These are phyloP conservation scores for Penicillium sumatraense DNA, from an alignment of 2,329 filamentous ascomycete species.

Conservation along the genomic window DNA sequence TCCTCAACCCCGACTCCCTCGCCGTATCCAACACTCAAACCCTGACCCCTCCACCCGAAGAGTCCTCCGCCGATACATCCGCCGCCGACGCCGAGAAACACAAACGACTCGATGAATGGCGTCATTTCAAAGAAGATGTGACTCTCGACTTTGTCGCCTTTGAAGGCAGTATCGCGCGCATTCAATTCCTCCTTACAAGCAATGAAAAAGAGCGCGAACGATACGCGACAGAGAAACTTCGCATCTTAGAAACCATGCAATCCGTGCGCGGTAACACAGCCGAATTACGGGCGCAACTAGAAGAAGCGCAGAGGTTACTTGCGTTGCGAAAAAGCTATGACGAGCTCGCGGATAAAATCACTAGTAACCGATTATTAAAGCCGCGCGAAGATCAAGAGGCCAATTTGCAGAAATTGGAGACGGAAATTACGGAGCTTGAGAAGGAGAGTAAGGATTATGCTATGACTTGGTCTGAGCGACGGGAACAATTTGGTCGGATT, in stretches of 20 bases:
- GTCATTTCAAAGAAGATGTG: constrained; percentile 80
- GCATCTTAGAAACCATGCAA: constrained; percentile 78
- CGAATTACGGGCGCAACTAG: constrained; percentile 73
- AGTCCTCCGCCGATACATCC: constrained; percentile 45
- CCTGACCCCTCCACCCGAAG: constrained; percentile 70
- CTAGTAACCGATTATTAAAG: constrained; percentile 75
- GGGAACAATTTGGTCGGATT: constrained; percentile 84
- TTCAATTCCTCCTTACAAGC: constrained; percentile 83
- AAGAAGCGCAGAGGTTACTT: constrained; percentile 74
- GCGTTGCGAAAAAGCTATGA: constrained; percentile 84
- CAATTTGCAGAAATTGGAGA: constrained; percentile 79
- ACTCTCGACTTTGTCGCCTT: constrained; percentile 88
- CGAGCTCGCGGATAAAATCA: constrained; percentile 84
- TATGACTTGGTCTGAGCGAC: constrained; percentile 80
- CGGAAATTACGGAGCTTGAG: constrained; percentile 86
- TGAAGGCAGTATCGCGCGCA: constrained; percentile 81
- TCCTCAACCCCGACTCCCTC: constrained; percentile 71
- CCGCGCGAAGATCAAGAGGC: constrained; percentile 81
- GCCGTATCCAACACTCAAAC: constrained; percentile 61
- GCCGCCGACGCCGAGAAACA: constrained; percentile 55
- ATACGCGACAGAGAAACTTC: constrained; percentile 78
- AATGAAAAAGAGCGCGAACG: constrained; percentile 83
- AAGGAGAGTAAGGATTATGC: constrained; percentile 81
- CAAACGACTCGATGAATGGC: constrained; percentile 59
- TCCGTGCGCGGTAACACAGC: constrained; percentile 76